Evolutionary conservation across 441 rosid genomes (phyloP), one percentile per base, ranked within the genome.

Genomic region (Omphalea diandra): DNA sequence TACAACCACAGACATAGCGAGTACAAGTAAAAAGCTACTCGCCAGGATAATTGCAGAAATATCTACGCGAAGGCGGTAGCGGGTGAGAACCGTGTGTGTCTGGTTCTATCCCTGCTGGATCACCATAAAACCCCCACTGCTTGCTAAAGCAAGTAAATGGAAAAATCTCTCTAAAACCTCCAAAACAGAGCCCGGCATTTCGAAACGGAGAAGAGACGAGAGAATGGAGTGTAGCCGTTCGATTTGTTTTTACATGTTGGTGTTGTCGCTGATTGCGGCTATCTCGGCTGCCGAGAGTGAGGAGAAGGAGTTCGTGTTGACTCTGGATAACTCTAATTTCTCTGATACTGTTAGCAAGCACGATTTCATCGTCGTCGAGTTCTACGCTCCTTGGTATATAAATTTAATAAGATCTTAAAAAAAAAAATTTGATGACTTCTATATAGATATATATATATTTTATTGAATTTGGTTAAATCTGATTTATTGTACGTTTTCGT

Each of bases 341-440:
- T 76, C 83, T 27, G 97, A 93, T 3, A 82, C 86, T 7, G 83
- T 95, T 64, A 75, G 73, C 80, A 88, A 90, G 75, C 91, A 88
- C 74, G 84, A 93, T 50, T 87, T 95, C 84, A 75, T 95, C 71
- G 97, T 93, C 79, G 96, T 95, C 44, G 99, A 95, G 77, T 95
- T 93, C 82, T 95, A 95, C 77, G 98, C 99, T 69, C 97, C 96
- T 27, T 93, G 99, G 99, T 95, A 87, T 65, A 3, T 2, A 27
- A n/a, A n/a, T n/a, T n/a, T n/a, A n/a, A n/a, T n/a, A n/a, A n/a
- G n/a, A n/a, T n/a, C n/a, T n/a, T n/a, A n/a, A n/a, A n/a, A n/a
- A n/a, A n/a, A n/a, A n/a, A 49, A n/a, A 33, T 75, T 71, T 7
- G 7, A 47, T 61, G n/a, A n/a, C n/a, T n/a, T n/a, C n/a, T n/a